A percentile compares a stretch with the other conserved stretches of the same genome.
phyloP scores from a whole-genome alignment of 2,329 filamentous ascomycete genomes.

The Arthrobotrys sphaeroides region DNA sequence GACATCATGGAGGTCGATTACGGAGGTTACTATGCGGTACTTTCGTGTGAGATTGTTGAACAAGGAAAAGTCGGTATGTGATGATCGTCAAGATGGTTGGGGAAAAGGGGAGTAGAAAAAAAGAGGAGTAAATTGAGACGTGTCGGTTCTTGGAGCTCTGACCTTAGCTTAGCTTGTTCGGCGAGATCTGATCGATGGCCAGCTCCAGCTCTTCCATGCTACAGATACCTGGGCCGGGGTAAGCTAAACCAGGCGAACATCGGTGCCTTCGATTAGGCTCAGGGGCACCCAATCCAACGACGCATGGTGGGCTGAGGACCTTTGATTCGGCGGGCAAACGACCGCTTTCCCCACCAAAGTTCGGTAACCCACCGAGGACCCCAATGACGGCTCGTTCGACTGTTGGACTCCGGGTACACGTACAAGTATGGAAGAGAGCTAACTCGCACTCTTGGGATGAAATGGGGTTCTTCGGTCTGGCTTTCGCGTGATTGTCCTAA shows the following conservation, averaged over 20 bases:
- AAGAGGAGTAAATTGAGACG: conserved; percentile 41
- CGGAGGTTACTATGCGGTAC: background rate
- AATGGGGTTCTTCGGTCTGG: no score
- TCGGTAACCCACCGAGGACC: background rate
- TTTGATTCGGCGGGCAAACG: conserved; percentile 31
- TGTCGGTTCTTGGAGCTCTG: conserved; percentile 22
- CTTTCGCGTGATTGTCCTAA: no score
- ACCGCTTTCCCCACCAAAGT: background rate
- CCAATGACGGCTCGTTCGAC: no score
- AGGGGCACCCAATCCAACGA: background rate
- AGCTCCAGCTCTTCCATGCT: background rate
- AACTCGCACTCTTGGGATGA: no score
- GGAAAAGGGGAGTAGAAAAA: background rate
- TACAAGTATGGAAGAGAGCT: no score
- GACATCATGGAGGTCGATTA: background rate
- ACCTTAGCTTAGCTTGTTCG: background rate
- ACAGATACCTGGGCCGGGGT: no score
- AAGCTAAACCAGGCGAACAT: no score
- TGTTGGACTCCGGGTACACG: no score
- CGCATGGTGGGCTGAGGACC: conserved; percentile 16
- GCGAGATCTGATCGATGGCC: conserved; percentile 10
- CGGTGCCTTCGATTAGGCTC: no score
- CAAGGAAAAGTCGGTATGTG: background rate
- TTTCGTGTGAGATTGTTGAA: background rate
- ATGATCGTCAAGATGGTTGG: background rate